A percentile compares a stretch with the other conserved stretches of the same genome.
Conservation (phyloP, 2,329 filamentous ascomycete genomes). For the Cyclaneusma minus region DNA sequence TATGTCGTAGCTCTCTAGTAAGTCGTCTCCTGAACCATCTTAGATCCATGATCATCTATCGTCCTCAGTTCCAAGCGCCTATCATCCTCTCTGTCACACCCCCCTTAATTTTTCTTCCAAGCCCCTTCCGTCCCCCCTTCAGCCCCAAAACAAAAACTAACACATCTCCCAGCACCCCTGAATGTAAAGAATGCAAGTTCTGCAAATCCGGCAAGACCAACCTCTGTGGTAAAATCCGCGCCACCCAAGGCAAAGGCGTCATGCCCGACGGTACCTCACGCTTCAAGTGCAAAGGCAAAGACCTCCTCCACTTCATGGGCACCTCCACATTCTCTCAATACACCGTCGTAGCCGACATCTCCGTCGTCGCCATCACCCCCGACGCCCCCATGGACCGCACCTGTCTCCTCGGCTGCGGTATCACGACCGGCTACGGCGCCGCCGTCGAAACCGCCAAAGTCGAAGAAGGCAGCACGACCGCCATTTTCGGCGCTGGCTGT, state of each 20-base stretch:
- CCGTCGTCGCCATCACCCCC: conserved; percentile 80
- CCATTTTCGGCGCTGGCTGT: conserved; percentile 89
- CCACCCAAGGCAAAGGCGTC: conserved; percentile 86
- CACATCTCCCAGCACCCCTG: conserved; percentile 90
- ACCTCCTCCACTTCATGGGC: conserved; percentile 97
- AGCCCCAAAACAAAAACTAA: conserved; percentile 1
- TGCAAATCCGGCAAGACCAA: conserved; percentile 99
- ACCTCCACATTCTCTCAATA: conserved; percentile 98
- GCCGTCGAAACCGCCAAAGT: conserved; percentile 86
- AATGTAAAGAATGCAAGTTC: conserved; percentile 98
- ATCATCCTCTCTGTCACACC: conserved; percentile 5
- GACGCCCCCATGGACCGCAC: conserved; percentile 92
- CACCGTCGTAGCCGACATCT: conserved; percentile 97
- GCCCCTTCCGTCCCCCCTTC: too few species aligned
- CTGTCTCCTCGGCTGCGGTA: conserved; percentile 91
- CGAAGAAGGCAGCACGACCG: conserved; percentile 77
- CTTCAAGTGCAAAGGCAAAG: conserved; percentile 89
- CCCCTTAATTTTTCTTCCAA: conserved; percentile 4
- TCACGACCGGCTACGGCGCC: conserved; percentile 95
- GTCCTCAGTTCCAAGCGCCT: too few species aligned
- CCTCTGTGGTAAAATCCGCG: conserved; percentile 96
- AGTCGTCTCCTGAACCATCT: conserved; percentile 20
- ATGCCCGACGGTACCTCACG: conserved; percentile 96
- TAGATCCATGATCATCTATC: conserved; percentile 3
- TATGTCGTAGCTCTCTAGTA: conserved; percentile 82